Percentiles rank a stretch among this genome's conserved stretches.
phyloP scores from a whole-genome alignment of 768 basidiomycete species.

The Termitomyces sp. region DNA sequence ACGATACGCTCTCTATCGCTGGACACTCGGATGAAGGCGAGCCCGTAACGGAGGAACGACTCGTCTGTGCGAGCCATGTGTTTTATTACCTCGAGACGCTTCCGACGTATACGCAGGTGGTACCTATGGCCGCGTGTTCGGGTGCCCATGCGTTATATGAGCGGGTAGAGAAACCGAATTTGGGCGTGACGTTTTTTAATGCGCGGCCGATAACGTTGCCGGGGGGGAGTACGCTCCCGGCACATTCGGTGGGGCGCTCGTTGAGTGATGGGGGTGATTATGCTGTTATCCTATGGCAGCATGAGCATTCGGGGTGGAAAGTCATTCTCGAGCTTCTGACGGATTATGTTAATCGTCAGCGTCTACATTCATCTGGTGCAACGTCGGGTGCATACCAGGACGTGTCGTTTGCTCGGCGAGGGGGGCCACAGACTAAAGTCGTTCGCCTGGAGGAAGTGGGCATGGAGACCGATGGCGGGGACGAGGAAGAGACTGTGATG shows the following conservation, averaged over 20 bases:
- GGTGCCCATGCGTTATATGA: conserved; percentile 75
- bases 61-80: conserved; percentile 63
- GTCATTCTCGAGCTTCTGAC: conserved; percentile 77
- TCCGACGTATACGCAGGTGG: conserved; percentile 70
- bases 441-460: conserved; percentile 67
- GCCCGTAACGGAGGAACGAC: conserved; percentile 42
- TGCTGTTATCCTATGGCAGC: conserved; percentile 75
- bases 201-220: conserved; percentile 66
- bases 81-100: conserved; percentile 75
- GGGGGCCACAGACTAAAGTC: conserved; percentile 32
- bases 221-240: conserved; percentile 69
- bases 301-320: conserved; percentile 84
- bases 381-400: conserved; percentile 40
- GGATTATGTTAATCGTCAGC: conserved; percentile 64
- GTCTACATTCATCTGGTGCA: conserved; percentile 35
- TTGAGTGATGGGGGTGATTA: conserved; percentile 72
- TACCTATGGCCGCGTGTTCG: conserved; percentile 57
- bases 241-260: conserved; percentile 63
- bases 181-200: conserved; percentile 59
- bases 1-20: conserved; percentile 59
- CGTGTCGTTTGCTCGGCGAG: conserved; percentile 49
- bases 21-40: conserved; percentile 40
- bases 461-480: conserved; percentile 59
- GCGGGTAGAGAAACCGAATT: conserved; percentile 49
- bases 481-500: conserved; percentile 63